phyloP scores from a whole-genome alignment of 148 eudicot genomes.

The Arctostaphylos glauca region DNA sequence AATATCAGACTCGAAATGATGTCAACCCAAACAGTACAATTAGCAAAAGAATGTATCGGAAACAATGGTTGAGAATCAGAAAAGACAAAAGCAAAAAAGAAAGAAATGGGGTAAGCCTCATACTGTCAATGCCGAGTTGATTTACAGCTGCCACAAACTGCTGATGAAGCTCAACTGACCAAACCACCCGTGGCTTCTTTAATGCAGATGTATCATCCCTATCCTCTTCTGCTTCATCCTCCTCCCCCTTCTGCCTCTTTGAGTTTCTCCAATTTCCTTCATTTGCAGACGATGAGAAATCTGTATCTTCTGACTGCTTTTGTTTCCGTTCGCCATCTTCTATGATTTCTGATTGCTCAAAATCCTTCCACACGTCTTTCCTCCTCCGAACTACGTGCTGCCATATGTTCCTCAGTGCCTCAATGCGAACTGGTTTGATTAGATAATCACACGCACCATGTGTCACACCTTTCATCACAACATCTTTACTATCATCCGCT shows the following conservation, averaged over 20 bases:
- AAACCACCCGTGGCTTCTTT: slow-evolving; percentile 87
- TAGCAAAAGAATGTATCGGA: background rate
- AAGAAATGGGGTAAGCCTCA: slow-evolving; percentile 23
- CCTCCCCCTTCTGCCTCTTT: slow-evolving; percentile 68
- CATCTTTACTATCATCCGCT: slow-evolving; percentile 74
- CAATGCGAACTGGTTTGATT: slow-evolving; percentile 78
- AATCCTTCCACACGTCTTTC: slow-evolving; percentile 45
- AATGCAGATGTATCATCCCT: slow-evolving; percentile 65
- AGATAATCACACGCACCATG: slow-evolving; percentile 92
- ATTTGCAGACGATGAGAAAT: slow-evolving; percentile 57
- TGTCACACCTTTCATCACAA: slow-evolving; percentile 84
- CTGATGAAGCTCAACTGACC: slow-evolving; percentile 95
- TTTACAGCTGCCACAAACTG: slow-evolving; percentile 84
- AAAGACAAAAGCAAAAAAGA: background rate
- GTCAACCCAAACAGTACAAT: background rate
- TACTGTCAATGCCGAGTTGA: slow-evolving; percentile 93
- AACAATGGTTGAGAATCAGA: background rate
- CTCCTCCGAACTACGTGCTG: slow-evolving; percentile 82
- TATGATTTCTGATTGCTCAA: slow-evolving; percentile 42
- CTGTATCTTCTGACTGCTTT: slow-evolving; percentile 52
- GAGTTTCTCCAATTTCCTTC: slow-evolving; percentile 70
- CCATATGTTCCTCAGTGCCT: slow-evolving; percentile 87
- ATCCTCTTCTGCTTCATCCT: slow-evolving; percentile 60
- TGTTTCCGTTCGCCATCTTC: slow-evolving; percentile 41
- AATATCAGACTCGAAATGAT: background rate